These are phyloP conservation scores for Alternaria tenuissima DNA, from an alignment of 2,329 filamentous ascomycete species.

Conservation along the genomic window DNA sequence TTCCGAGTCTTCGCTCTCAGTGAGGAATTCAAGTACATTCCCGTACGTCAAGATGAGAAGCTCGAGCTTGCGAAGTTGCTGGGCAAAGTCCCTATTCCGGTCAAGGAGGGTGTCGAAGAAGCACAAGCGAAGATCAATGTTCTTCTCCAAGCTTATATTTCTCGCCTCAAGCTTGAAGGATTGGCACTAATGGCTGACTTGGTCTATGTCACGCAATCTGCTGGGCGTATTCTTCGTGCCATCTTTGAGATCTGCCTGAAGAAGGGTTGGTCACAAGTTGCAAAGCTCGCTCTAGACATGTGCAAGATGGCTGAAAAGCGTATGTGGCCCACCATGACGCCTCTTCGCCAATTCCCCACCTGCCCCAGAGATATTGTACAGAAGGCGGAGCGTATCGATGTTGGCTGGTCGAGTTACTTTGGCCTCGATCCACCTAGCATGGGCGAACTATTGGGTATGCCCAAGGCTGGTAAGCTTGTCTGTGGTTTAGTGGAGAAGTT, in stretches of 20 bases:
- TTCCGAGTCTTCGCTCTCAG: slow-evolving; percentile 97
- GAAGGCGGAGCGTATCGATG: slow-evolving; percentile 94
- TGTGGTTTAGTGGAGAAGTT: slow-evolving; percentile 91
- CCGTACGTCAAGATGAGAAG: slow-evolving; percentile 96
- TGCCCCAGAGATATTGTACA: slow-evolving; percentile 87
- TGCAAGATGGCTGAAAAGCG: slow-evolving; percentile 99
- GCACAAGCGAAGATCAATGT: slow-evolving; percentile 98
- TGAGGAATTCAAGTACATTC: slow-evolving; percentile 98
- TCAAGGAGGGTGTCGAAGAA: slow-evolving; percentile 98
- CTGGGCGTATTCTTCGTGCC: slow-evolving; percentile 91
- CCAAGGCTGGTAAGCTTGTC: slow-evolving; percentile 84
- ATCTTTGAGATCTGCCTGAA: slow-evolving; percentile 98
- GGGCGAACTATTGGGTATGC: slow-evolving; percentile 91
- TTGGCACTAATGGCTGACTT: slow-evolving; percentile 97
- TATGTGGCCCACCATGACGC: slow-evolving; percentile 99
- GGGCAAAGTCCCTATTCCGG: slow-evolving; percentile 88
- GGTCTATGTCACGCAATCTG: slow-evolving; percentile 98
- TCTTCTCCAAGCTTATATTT: slow-evolving; percentile 94
- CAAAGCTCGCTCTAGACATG: slow-evolving; percentile 88
- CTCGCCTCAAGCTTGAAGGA: slow-evolving; percentile 89
- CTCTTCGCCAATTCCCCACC: slow-evolving; percentile 81
- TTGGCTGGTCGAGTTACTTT: slow-evolving; percentile 92
- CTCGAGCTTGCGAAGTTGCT: slow-evolving; percentile 92
- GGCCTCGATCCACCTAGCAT: slow-evolving; percentile 95
- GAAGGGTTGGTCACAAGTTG: slow-evolving; percentile 94